phyloP scores from a whole-genome alignment of 768 basidiomycete species.

The Lactarius evosmus region DNA sequence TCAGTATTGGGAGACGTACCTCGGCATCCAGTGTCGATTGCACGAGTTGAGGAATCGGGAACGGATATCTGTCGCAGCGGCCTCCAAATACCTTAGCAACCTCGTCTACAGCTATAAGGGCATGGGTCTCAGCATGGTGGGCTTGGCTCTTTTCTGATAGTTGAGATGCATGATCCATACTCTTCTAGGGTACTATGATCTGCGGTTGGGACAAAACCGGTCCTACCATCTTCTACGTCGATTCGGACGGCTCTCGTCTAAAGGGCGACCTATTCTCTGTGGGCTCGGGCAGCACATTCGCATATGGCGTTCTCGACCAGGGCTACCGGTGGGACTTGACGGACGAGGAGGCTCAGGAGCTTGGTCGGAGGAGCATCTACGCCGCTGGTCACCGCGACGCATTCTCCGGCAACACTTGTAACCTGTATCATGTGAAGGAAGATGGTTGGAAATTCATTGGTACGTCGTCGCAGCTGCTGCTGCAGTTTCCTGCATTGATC shows the following conservation, averaged over 20 bases:
- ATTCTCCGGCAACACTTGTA: conserved; percentile 93
- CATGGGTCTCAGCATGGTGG: conserved; percentile 98
- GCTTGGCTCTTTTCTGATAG: conserved; percentile 29
- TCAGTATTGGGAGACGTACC: conserved; percentile 98
- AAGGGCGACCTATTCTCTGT: conserved; percentile 99
- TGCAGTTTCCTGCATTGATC: conserved; percentile 7
- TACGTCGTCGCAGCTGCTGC: conserved; percentile 37
- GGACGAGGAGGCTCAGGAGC: conserved; percentile 91
- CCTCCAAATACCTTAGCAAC: conserved; percentile 95
- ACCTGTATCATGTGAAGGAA: conserved; percentile 93
- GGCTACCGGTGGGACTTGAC: conserved; percentile 91
- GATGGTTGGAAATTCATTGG: conserved; percentile 96
- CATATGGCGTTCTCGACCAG: conserved; percentile 98
- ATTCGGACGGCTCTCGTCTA: conserved; percentile 92
- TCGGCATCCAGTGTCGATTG: conserved; percentile 95
- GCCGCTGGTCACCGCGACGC: conserved; percentile 97
- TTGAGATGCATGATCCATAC: conserved; percentile 8
- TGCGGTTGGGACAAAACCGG: conserved; percentile 99
- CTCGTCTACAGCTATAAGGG: conserved; percentile 98
- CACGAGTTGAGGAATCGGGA: conserved; percentile 96
- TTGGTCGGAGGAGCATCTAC: conserved; percentile 90
- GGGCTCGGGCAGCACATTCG: conserved; percentile 96
- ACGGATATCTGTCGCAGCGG: conserved; percentile 98
- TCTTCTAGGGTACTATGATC: conserved; percentile 90
- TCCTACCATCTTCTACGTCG: conserved; percentile 94